Base-by-base conservation (phyloP, 2,329 filamentous ascomycete genomes). In the Pseudogymnoascus sp. region DNA sequence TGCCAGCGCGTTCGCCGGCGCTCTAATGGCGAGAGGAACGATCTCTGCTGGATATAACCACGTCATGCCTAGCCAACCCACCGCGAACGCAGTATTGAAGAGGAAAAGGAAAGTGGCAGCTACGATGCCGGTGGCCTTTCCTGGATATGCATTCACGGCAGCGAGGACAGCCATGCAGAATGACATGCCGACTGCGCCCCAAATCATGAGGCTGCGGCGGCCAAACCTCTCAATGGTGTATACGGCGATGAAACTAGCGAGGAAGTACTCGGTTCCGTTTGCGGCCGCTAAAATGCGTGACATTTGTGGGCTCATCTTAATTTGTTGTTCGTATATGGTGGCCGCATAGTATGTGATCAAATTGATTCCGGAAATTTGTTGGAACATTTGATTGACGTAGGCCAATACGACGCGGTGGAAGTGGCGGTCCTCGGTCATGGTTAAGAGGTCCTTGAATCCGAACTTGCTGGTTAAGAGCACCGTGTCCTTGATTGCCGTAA, bases 191-290 rank as follows among this genome's bases (percentile, higher is more conserved):
- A 80, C 74, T 0, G 83, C 83, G 58, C 87, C 87, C 64, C 89
- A 82, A 15, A 91, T 74, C 86, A 91, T 90, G 63, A 91, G 80
- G 68, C 82, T 82, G 15, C 88, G 80, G 28, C 88, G 84, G 9
- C 86, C 86, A 3, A 86, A 82, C 1, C 82, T 80, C 71, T 80
- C 78, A 59, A 80, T 78, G 2, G 74, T 71, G 14, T 72, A 72
- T 3, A 76, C 65, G 1, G 75, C 74, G 6, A 76, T 67, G 30
- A 72, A 72, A 0, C 73, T 75, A 2, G 74, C 74, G 4, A 76
- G 60, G 61, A 75, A 75, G 62, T 76, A 77, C 50, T 75, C 73
- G 1, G 74, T 76, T 25, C 78, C 78, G 64, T 80, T 80, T 61
- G 78, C 76, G 0, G 85, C 82, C 11, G 80, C 82, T 14, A 80